phyloP scores from a whole-genome alignment of 805 yeast genomes.

The Torulaspora delbrueckii region DNA sequence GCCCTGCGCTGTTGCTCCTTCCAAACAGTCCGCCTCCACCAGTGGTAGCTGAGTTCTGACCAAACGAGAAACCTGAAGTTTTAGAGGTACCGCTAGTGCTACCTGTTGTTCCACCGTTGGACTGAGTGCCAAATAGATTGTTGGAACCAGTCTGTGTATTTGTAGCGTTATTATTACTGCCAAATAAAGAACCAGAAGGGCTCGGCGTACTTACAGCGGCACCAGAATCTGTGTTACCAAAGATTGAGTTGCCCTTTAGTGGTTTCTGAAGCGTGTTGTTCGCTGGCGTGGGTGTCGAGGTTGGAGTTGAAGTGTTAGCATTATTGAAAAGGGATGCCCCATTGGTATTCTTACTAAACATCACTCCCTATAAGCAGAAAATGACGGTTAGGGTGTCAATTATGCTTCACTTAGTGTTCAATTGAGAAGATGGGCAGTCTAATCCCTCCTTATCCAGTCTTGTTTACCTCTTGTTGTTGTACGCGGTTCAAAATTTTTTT shows the following conservation, averaged over 20 bases:
- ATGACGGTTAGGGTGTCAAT: not conserved
- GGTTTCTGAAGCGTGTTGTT: conserved; percentile 21
- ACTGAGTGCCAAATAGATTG: conserved; percentile 1
- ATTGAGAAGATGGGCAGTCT: not conserved
- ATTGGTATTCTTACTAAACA: conserved; percentile 22
- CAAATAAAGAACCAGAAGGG: conserved; percentile 33
- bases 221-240: conserved; percentile 22
- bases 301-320: conserved; percentile 32
- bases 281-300: conserved; percentile 31
- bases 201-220: conserved; percentile 28
- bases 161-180: conserved; percentile 4
- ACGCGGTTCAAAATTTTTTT: not conserved
- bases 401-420: not conserved
- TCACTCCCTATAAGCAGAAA: conserved; percentile 3
- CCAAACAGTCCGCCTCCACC: conserved; percentile 34
- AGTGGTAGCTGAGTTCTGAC: conserved; percentile 6
- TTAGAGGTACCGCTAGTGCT: conserved; percentile 6
- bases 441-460: not conserved
- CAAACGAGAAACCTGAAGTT: conserved; percentile 7
- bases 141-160: conserved; percentile 8
- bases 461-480: not conserved
- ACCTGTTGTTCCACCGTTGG: conserved; percentile 10
- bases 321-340: conserved; percentile 28
- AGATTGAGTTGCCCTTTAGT: conserved; percentile 18
- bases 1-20: conserved; percentile 3